These are phyloP conservation scores for Skeletonema tropicum DNA, from an alignment of 108 stramenopile species.

Conservation along the genomic window DNA sequence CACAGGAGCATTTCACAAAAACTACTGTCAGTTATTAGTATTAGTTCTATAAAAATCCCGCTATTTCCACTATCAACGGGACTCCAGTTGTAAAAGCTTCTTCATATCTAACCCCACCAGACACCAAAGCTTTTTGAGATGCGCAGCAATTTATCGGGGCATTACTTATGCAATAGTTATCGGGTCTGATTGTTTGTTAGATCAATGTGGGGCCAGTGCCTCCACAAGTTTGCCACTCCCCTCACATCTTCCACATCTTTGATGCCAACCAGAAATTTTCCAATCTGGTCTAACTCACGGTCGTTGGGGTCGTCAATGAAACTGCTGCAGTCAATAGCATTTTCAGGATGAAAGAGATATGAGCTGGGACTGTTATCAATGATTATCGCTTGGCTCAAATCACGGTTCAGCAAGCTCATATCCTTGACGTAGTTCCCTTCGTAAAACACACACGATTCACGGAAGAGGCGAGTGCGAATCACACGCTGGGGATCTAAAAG, in stretches of 20 bases:
- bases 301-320: conserved; percentile 96
- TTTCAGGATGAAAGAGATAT: conserved; percentile 98
- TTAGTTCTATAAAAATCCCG: not conserved
- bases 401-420: conserved; percentile 83
- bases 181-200: conserved; percentile 32
- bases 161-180: conserved; percentile 1
- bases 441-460: conserved; percentile 97
- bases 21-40: not conserved
- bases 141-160: not conserved
- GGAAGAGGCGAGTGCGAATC: conserved; percentile 90
- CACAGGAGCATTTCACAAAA: not conserved
- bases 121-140: not conserved
- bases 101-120: not conserved
- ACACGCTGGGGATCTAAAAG: conserved; percentile 86
- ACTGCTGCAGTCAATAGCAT: conserved; percentile 95
- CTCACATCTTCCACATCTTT: conserved; percentile 86
- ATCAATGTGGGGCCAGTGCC: conserved; percentile 87
- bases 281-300: conserved; percentile 94
- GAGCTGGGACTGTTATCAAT: conserved; percentile 98
- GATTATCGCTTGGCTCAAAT: conserved; percentile 89
- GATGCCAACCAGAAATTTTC: conserved; percentile 84
- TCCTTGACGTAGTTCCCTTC: conserved; percentile 99
- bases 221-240: conserved; percentile 70
- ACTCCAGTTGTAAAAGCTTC: not conserved
- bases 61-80: not conserved